A percentile compares a stretch with the other conserved stretches of the same genome.
Conservation (phyloP, 1,139 yeast species). For the Suhomyces chickasaworum region DNA sequence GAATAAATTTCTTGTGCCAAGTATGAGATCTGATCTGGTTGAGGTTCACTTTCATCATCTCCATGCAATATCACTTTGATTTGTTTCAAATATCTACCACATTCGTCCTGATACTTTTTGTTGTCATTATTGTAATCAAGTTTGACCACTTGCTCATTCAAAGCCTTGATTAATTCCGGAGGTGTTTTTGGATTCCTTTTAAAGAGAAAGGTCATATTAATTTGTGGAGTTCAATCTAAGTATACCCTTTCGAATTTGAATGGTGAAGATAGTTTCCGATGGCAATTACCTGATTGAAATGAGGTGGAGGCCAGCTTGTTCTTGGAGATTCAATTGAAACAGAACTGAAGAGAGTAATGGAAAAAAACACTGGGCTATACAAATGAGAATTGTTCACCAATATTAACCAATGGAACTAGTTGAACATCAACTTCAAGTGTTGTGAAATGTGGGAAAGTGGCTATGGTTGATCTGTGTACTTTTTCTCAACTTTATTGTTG, state of each 20-base stretch:
- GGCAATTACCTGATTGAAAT: not conserved
- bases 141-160: slow-evolving; percentile 72
- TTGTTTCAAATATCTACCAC: slow-evolving; percentile 66
- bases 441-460: slow-evolving; percentile 1
- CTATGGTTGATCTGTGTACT: slow-evolving; percentile 8
- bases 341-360: not conserved
- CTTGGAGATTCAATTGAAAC: not conserved
- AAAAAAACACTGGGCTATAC: not conserved
- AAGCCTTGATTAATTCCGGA: slow-evolving; percentile 72
- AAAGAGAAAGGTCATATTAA: slow-evolving; percentile 80
- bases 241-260: no score
- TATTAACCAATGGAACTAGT: not conserved
- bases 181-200: slow-evolving; percentile 93
- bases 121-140: slow-evolving; percentile 58
- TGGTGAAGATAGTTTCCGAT: not conserved
- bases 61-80: slow-evolving; percentile 73
- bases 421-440: not conserved
- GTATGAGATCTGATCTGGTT: slow-evolving; percentile 73
- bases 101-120: slow-evolving; percentile 74
- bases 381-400: not conserved
- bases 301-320: not conserved
- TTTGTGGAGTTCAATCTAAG: not conserved
- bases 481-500: slow-evolving; percentile 2
- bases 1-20: slow-evolving; percentile 75
- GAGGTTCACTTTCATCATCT: slow-evolving; percentile 68